Evolutionary conservation across 129 eudicot genomes (phyloP), one percentile per base, ranked within the genome.

Genomic region (Logfia minima): DNA sequence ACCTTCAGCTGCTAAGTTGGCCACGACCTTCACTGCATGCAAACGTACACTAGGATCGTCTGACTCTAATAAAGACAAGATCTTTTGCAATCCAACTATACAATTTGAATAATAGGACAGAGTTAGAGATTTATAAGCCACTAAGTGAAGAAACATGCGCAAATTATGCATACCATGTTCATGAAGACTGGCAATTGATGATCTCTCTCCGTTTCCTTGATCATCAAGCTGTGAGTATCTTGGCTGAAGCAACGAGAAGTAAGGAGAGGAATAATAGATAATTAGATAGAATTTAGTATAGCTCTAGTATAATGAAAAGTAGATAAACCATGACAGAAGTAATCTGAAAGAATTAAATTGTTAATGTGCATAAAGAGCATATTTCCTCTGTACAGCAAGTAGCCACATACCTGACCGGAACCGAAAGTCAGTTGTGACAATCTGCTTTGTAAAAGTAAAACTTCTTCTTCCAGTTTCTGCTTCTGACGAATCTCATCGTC

Each of bases 1-100:
- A 95, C 99, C 99, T 95, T 95, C 99, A 79, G 99, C 99, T 71
- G 99, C 99, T 74, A 95, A 89, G 87, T 92, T 95, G 71, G 99
- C 99, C 78, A 95, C 99, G 72, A 95, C 96, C 79, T 95, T 95
- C 62, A 95, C 99, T 26, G 99, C 99, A 84, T 95, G 99, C 83
- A 95, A 83, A 69, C 97, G 96, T 26, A 92, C 89, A 83, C 77
- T 92, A 53, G 94, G 83, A 84, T 95, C 99, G 74, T 95, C 92
- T 0, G 99, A 92, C 83, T 95, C 99, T 70, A 95, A 87, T 84
- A 95, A 84, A 24, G 99, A 95, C 74, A 95, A 79, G 76, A 95
- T 95, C 90, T 90, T 95, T 56, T 92, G 97, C 95, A 95, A 77
- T 77, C 99, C 97, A 80, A 95, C 99, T 95, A 88, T 75, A 59